These are phyloP conservation scores for Dendrocalamus sinicus DNA, from an alignment of 176 grass and related monocot genomes.

Conservation along the genomic window DNA sequence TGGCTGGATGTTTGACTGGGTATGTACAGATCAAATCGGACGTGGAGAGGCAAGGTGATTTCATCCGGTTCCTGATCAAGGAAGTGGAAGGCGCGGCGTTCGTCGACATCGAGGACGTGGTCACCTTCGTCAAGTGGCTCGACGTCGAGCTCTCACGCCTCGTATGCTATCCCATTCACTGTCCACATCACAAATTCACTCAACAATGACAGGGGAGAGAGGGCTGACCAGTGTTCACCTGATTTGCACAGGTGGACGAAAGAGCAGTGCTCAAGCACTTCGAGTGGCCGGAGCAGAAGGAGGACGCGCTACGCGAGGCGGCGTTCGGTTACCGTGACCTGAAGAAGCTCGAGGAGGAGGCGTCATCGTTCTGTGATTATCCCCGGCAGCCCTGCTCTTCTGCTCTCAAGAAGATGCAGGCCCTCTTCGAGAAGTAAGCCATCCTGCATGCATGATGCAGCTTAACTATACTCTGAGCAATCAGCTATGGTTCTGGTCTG, in stretches of 20 bases:
- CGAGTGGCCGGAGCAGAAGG: constrained; percentile 94
- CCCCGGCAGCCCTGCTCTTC: constrained; percentile 63
- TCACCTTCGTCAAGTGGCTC: constrained; percentile 98
- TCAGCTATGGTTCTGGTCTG: not conserved
- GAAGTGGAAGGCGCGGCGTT: constrained; percentile 68
- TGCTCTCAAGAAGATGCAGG: constrained; percentile 94
- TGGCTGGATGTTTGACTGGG: not conserved
- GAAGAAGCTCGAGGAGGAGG: constrained; percentile 77
- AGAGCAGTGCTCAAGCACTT: constrained; percentile 96
- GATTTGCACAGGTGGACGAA: constrained; percentile 69
- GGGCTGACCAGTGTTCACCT: not conserved
- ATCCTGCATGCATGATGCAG: not conserved
- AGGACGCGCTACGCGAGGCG: constrained; percentile 84
- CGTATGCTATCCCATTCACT: constrained; percentile 34
- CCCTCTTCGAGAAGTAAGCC: constrained; percentile 80
- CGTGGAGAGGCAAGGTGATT: constrained; percentile 91
- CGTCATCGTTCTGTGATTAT: constrained; percentile 61
- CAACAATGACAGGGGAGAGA: not conserved
- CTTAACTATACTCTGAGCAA: not conserved
- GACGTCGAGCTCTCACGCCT: constrained; percentile 94
- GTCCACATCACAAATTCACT: no score
- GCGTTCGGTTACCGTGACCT: constrained; percentile 87
- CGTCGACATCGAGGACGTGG: constrained; percentile 82
- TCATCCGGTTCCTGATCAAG: constrained; percentile 94
- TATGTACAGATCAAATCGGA: constrained; percentile 77